Conservation (phyloP, 805 yeast genomes). For the Saccharomycopsis olivae region DNA sequence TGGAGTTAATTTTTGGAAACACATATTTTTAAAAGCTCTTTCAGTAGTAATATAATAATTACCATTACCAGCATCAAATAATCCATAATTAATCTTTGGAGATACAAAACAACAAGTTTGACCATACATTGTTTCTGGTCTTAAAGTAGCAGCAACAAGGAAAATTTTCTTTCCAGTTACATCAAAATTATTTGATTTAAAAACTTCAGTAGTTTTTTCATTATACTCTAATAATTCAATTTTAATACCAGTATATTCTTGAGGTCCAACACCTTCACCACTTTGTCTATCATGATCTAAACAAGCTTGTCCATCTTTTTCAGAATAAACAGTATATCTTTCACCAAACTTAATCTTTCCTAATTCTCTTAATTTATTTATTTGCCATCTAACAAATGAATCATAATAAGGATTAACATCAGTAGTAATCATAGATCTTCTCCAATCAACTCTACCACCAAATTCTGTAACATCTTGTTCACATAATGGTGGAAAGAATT, state of each 20-base stretch:
- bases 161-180: conserved; percentile 53
- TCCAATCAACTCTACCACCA: conserved; percentile 97
- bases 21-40: conserved; percentile 96
- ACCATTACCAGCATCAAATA: conserved; percentile 72
- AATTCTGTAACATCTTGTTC: conserved; percentile 66
- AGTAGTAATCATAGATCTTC: conserved; percentile 91
- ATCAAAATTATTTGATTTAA: conserved; percentile 34
- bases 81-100: conserved; percentile 86
- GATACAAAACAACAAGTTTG: conserved; percentile 97
- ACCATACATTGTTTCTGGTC: conserved; percentile 99
- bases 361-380: conserved; percentile 70
- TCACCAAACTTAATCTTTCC: conserved; percentile 97
- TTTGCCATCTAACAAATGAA: conserved; percentile 93
- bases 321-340: conserved; percentile 94
- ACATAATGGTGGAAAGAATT: conserved; percentile 84
- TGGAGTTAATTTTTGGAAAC: conserved; percentile 88
- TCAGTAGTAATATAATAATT: conserved; percentile 79
- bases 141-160: conserved; percentile 91
- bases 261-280: conserved; percentile 96
- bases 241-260: conserved; percentile 91
- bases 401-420: conserved; percentile 94
- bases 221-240: conserved; percentile 58
- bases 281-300: conserved; percentile 97
- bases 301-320: conserved; percentile 98
- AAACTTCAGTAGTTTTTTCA: conserved; percentile 41